These are phyloP conservation scores for Backusella mclennaniae DNA, from an alignment of 192 early-diverging fungal species.

Conservation along the genomic window DNA sequence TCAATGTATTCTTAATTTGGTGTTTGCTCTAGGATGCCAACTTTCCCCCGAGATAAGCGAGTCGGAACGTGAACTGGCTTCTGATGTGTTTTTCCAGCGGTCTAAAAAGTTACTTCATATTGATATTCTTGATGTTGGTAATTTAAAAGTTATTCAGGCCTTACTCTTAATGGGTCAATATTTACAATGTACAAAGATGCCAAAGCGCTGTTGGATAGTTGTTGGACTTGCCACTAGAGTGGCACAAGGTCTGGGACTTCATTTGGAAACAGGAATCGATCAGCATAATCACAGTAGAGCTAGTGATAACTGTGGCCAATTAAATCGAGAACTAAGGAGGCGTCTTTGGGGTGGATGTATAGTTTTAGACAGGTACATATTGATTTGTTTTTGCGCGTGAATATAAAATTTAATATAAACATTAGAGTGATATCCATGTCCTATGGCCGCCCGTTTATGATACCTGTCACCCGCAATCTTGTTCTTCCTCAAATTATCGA, in stretches of 20 bases:
- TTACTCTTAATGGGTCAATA: conserved; percentile 21
- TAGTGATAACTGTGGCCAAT: background rate
- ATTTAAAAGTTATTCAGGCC: conserved; percentile 15
- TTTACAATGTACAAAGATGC: conserved; percentile 17
- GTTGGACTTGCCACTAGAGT: conserved; percentile 16
- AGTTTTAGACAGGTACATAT: conserved; percentile 11
- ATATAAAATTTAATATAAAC: background rate
- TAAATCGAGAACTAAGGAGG: conserved; percentile 7
- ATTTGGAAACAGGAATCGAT: conserved; percentile 2
- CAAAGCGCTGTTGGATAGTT: conserved; percentile 12
- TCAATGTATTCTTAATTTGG: conserved; percentile 17
- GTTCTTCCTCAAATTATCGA: conserved; percentile 16
- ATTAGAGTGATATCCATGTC: conserved; percentile 14
- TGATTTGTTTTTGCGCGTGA: background rate
- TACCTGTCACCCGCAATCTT: conserved; percentile 5
- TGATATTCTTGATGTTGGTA: conserved; percentile 17
- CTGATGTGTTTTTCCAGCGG: conserved; percentile 21
- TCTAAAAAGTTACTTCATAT: conserved; percentile 12
- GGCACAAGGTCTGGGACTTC: conserved; percentile 18
- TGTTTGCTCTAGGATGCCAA: conserved; percentile 18
- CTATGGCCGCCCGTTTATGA: conserved; percentile 19
- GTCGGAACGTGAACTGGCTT: background rate
- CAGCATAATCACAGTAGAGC: background rate
- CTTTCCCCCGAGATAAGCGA: conserved; percentile 13
- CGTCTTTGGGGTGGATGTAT: conserved; percentile 14